Evolutionary conservation across 805 yeast species (phyloP), one percentile per base, ranked within the genome.

Genomic region (Candida germanica): DNA sequence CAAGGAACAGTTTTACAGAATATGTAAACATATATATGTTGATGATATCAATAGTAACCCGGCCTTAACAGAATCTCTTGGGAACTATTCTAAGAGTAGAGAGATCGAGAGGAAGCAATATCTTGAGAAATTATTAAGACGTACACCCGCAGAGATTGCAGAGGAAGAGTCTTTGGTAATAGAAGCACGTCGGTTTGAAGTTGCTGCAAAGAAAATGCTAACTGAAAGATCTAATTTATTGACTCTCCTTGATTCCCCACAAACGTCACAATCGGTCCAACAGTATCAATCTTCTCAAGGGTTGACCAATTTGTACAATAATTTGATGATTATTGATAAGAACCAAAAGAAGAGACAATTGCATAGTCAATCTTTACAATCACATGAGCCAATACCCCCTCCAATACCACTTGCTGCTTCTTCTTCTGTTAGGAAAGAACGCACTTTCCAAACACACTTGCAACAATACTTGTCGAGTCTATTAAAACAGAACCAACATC

Each of bases 111-210:
- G 98, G 43, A 93, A 93, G 49, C 75, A 75, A 34, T 91, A 91
- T 53, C 61, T 93, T 30, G 81, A 80, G 48, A 77, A 86, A 42
- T 64, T 93, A 25, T 68, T 91, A 28, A 79, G 79, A 24, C 69
- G 99, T 47, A 79, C 91, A 2, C 97, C 98, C 1, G 95, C 97
- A 0, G 98, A 93, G 56, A 86, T 93, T 29, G 98, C 98, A 0
- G 98, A 93, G 63, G 99, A 93, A 55, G 98, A 93, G 57, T 87
- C 95, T 0, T 67, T 93, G 33, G 86, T 93, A 8, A 80, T 91
- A 20, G 98, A 93, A 56, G 94, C 97, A 2, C 76, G 95, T 32
- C 80, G 91, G 46, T 86, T 93, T 44, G 98, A 93, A 54, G 75
- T 87, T 39, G 86, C 95, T 2, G 95, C 97, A 0, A 89, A 87